Evolutionary conservation across 1,284 basidiomycete species (phyloP).

Genomic region (Dichomitus squalens): DNA sequence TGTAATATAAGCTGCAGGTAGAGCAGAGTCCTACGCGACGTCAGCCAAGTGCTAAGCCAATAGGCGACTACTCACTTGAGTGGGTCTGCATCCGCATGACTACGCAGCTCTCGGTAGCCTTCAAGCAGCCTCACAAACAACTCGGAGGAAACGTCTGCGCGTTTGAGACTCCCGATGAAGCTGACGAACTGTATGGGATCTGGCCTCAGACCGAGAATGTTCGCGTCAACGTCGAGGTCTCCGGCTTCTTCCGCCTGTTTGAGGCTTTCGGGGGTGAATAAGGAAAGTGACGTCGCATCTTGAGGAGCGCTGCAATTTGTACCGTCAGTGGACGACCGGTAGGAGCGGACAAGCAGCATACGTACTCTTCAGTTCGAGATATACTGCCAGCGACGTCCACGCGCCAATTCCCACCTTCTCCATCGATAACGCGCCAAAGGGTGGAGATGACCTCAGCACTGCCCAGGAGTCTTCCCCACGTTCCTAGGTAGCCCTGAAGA

Average conservation of each 20-base stretch:
- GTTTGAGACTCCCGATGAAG: conserved; percentile 65
- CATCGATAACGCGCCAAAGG: conserved; percentile 62
- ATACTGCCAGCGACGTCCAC: conserved; percentile 56
- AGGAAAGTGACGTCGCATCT: conserved; percentile 37
- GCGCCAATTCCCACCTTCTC: conserved; percentile 58
- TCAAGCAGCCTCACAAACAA: conserved; percentile 77
- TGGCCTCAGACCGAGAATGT: conserved; percentile 71
- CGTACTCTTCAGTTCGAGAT: conserved; percentile 43
- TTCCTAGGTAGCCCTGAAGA: conserved; percentile 58
- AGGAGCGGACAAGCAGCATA: neutral
- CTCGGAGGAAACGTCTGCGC: conserved; percentile 69
- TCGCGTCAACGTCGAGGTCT: conserved; percentile 52
- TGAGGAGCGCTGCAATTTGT: neutral
- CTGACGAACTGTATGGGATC: conserved; percentile 68
- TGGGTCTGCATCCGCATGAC: conserved; percentile 49
- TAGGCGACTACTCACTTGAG: conserved; percentile 44
- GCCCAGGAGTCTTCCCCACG: conserved; percentile 74
- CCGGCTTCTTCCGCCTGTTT: conserved; percentile 42
- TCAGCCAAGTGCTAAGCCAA: conserved; percentile 29
- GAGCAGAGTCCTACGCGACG: conserved; percentile 48
- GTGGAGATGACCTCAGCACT: conserved; percentile 54
- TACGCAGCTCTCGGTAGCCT: conserved; percentile 58
- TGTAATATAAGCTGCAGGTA: conserved; percentile 79
- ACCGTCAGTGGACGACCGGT: neutral
- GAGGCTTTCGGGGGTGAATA: conserved; percentile 56